Percentiles rank a stretch among this genome's conserved stretches.
Evolutionary conservation across 2,329 filamentous ascomycete genomes (phyloP).

Genomic region (Chalaropsis thielavioides): DNA sequence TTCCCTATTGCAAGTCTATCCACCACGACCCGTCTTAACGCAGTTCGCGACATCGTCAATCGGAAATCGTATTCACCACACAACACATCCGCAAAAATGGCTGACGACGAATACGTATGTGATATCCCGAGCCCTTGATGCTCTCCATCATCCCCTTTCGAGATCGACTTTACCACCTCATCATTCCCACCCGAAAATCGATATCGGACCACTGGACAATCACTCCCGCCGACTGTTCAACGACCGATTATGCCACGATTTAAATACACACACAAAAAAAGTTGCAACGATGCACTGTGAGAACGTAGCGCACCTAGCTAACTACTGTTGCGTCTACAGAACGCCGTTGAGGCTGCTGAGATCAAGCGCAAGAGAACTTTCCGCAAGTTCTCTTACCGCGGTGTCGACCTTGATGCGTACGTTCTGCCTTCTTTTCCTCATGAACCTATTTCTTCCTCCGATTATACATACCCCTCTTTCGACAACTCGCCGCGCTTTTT

Average conservation of each 20-base stretch:
- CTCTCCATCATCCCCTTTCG: conserved; percentile 3
- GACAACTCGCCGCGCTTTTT: not conserved
- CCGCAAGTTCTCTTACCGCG: conserved; percentile 99
- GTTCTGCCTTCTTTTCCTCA: conserved; percentile 26
- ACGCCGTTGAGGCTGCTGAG: conserved; percentile 96
- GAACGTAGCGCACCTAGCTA: conserved; percentile 9
- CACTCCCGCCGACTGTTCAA: conserved; percentile 19
- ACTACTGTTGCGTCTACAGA: conserved; percentile 37
- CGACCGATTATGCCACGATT: conserved; percentile 9
- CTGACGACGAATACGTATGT: conserved; percentile 80
- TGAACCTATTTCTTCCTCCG: not conserved
- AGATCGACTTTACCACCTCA: not conserved
- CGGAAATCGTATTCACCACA: conserved; percentile 17
- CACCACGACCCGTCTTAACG: conserved; percentile 17
- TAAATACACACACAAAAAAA: not conserved
- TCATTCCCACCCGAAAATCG: conserved; percentile 6
- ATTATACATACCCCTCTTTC: conserved; percentile 57
- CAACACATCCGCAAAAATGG: conserved; percentile 49
- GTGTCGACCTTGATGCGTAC: conserved; percentile 98
- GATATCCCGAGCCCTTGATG: conserved; percentile 17
- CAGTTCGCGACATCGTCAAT: conserved; percentile 18
- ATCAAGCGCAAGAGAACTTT: conserved; percentile 99
- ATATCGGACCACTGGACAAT: conserved; percentile 21
- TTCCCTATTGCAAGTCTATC: conserved; percentile 16
- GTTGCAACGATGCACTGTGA: not conserved